Percentiles rank a stretch among this genome's conserved stretches.
phyloP scores from a whole-genome alignment of 1,284 basidiomycete genomes.

The Athelia sp. region DNA sequence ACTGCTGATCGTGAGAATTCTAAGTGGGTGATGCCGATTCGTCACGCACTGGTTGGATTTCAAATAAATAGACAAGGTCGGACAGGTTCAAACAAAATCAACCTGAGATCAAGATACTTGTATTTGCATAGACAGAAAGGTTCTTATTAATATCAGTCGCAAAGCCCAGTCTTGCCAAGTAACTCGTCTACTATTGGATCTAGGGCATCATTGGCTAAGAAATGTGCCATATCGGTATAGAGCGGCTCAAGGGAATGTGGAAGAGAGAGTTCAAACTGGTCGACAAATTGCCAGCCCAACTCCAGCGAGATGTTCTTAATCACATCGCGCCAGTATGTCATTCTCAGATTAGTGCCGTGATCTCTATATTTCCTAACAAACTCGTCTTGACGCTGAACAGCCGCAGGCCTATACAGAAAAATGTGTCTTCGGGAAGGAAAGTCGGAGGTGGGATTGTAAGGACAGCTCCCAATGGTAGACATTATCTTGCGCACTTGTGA shows the following conservation, averaged over 20 bases:
- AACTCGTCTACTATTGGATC: constrained; percentile 6
- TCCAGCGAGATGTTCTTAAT: neutral
- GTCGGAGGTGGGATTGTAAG: neutral
- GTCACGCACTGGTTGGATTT: too few species aligned
- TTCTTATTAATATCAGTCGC: too few species aligned
- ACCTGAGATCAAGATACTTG: too few species aligned
- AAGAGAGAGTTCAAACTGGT: constrained; percentile 4
- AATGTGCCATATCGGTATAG: constrained; percentile 4
- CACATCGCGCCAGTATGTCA: neutral
- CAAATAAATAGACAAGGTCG: too few species aligned
- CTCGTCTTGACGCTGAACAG: constrained; percentile 2
- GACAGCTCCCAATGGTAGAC: neutral
- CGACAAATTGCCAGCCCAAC: neutral
- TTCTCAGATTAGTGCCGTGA: constrained; percentile 3
- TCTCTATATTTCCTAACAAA: neutral
- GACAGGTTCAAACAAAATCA: too few species aligned
- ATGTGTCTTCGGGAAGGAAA: neutral
- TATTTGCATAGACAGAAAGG: too few species aligned
- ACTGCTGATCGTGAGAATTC: too few species aligned
- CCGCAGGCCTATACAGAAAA: neutral
- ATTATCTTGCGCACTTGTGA: neutral
- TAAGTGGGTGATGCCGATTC: too few species aligned
- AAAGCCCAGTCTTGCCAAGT: constrained; percentile 2
- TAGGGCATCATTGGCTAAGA: constrained; percentile 2
- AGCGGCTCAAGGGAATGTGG: constrained; percentile 3